Base-by-base conservation (phyloP, 164 flowering plant species). In the Tinospora cordifolia region DNA sequence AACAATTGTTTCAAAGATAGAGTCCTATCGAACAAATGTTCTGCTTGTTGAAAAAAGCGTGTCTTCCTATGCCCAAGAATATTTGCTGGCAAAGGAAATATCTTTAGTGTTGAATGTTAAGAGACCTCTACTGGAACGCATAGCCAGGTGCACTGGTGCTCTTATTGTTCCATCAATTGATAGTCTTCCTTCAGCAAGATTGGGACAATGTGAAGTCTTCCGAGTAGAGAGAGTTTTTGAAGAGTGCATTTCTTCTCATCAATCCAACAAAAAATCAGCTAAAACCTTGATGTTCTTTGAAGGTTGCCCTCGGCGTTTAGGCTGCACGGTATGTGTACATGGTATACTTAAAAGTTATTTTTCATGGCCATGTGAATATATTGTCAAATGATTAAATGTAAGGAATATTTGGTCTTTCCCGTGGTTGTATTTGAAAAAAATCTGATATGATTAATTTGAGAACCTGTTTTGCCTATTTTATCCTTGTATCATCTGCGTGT, bases 41-140 rank as follows among this genome's bases (percentile, higher is more conserved):
- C 79, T 95, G 68, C 82, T 95, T 76, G 99, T 95, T 38, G 99
- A 95, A 72, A 95, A 88, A 84, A 92, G 90, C 77, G 99, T 91
- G 26, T 92, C 99, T 25, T 86, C 97, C 22, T 87, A 83, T 84
- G 99, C 97, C 25, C 96, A 88, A 77, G 96, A 92, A 46, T 89
- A 87, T 75, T 87, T 95, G 62, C 79, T 91, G 67, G 89, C 81
- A 34, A 95, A 95, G 76, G 99, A 95, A 44, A 95, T 95, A 27
- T 95, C 99, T 27, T 81, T 95, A 70, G 99, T 95, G 72, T 80
- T 90, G 75, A 92, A 91, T 82, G 91, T 95, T 59, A 95, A 93
- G 72, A 83, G 83, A 81, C 86, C 93, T 27, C 71, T 95, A 34
- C 75, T 95, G 80, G 96, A 95, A 79, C 87, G 93, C 34, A 90